Base-by-base conservation (phyloP, 2,329 filamentous ascomycete species). In the Talaromyces marneffei region DNA sequence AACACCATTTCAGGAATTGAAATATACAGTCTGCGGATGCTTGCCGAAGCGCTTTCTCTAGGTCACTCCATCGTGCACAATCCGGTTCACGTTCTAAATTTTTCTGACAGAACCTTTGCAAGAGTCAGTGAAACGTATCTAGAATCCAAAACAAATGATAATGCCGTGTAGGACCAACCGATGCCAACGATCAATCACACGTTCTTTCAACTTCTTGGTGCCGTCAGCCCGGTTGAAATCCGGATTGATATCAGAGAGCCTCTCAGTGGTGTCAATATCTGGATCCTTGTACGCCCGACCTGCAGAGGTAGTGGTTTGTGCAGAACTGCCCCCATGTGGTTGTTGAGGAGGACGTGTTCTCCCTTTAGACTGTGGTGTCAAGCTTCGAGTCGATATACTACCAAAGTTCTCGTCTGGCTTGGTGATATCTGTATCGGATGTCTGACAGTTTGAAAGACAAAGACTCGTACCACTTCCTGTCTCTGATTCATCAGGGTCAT, bases 261-360 rank as follows among this genome's bases (percentile, higher is more conserved):
- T 63, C 64, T 68, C 48, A 62, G 68, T 64, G 14, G 59, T 67
- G 54, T 68, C 40, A 66, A 67, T 59, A 56, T 53, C 61, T n/a
- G 61, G 60, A 62, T 65, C 61, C 29, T 53, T 2, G n/a, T 35
- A 53, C 4, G 16, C 14, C 8, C 29, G 48, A 18, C 29, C 29
- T 23, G 12, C 35, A 20, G 48, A 35, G 6, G 29, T 53, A 53
- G 29, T 53, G 48, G 23, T 1, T 12, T 53, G 48, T 35, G 48
- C 31, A 33, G n/a, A 25, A 20, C 10, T 53, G 29, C 18, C 48
- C n/a, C 29, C 31, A 33, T 53, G n/a, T 37, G 14, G n/a, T 35
- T 20, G n/a, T 35, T 53, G n/a, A 35, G 31, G 29, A 18, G 14
- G 48, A 4, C 5, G 48, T 53, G 9, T 53, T 10, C n/a, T 20